Conservation (phyloP, 2,329 filamentous ascomycete genomes). For the Triangularia setosa region DNA sequence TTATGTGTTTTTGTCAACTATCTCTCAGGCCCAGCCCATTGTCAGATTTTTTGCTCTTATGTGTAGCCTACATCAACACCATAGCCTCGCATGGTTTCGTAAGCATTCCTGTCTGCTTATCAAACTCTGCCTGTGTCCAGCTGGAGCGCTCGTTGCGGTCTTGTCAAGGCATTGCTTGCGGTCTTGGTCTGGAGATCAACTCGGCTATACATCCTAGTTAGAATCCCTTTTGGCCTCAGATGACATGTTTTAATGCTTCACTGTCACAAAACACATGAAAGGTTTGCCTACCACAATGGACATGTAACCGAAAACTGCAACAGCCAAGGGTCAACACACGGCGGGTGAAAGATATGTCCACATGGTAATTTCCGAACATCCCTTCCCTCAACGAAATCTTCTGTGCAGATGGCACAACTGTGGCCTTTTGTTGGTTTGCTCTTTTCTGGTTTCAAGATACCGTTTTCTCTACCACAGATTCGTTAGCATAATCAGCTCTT, state of each 20-base stretch:
- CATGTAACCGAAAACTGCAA: conserved; percentile 61
- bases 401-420: conserved; percentile 59
- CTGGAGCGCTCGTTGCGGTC: not conserved
- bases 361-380: conserved; percentile 60
- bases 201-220: not conserved
- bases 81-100: not conserved
- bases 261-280: not conserved
- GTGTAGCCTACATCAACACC: not conserved
- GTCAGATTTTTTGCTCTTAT: not conserved
- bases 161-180: not conserved
- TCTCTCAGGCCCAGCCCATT: not conserved
- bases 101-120: not conserved
- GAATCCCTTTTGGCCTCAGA: not conserved
- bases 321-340: conserved; percentile 62
- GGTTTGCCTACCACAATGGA: conserved; percentile 54
- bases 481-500: not conserved
- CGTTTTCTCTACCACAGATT: not conserved
- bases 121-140: not conserved
- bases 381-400: conserved; percentile 57
- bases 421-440: not conserved
- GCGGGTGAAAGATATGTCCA: conserved; percentile 59
- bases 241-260: too few species aligned
- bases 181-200: not conserved
- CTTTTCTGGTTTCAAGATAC: not conserved
- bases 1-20: not conserved